Base-by-base conservation (phyloP, 2,329 filamentous ascomycete genomes). In the Biscogniauxia sp. region DNA sequence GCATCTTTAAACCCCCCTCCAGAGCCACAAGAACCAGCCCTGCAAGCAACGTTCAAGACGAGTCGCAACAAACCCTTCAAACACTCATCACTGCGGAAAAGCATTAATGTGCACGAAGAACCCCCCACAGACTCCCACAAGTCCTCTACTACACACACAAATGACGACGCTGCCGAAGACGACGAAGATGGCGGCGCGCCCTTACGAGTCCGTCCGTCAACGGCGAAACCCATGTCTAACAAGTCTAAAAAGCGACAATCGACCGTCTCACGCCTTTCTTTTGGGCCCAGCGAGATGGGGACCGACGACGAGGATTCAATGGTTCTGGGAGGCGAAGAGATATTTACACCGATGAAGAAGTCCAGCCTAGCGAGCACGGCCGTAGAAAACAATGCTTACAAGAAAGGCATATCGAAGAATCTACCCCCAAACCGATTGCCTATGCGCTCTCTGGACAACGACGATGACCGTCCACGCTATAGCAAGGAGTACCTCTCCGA, bases 401-500 rank as follows among this genome's bases (percentile, higher is more conserved):
- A 77, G 63, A 86, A 85, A 64, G 79, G 76, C 20, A 68, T 80
- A 5, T 74, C 78, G 0, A 75, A 82, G 1, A 79, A 75, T 77
- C 77, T 63, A 0, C 80, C 55, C 69, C 80, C 63, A 75, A 61
- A 60, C 19, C 71, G 80, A 2, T 74, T 91, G 0, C 86, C 86
- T 0, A 74, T 86, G 58, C 81, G 86, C 7, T 80, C 84, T 0
- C 78, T 80, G 5, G 83, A 87, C 15, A 77, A 76, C 11, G 87
- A 91, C 15, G 86, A 89, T 17, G 88, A 88, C 56, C 81, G 89
- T 45, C 93, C 92, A 0, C 89, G 80, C 61, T 98, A 99, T 74
- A 96, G 85, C 78, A 91, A 90, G 70, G 92, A 96, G 68, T 92
- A 94, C 66, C 81, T 99, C 20, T 88, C 91, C 37, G 92, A 97